Base-by-base conservation (phyloP, 2,329 filamentous ascomycete species). In the Akanthomyces lecanii region DNA sequence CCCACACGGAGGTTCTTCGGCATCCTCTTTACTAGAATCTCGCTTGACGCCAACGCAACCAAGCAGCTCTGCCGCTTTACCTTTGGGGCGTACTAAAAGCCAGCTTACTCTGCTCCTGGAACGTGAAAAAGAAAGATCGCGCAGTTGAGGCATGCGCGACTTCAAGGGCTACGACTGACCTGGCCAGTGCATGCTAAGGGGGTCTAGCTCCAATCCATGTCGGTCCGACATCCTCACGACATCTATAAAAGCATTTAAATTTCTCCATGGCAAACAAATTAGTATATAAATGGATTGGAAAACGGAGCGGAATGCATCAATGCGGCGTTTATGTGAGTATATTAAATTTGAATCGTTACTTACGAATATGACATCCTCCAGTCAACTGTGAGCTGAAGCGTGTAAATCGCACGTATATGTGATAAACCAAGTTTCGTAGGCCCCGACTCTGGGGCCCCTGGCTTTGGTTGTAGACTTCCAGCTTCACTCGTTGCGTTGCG, bases 71-170 rank as follows among this genome's bases (percentile, higher is more conserved):
- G 73, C 79, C 30, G 73, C 73, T 16, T 75, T 83, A 8, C 82
- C 81, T 4, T 74, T 87, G 55, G 83, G 78, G n/a, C 77, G 83
- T 63, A 82, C 84, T n/a, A 85, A 81, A 71, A 87, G 84, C 67
- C 84, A 87, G 69, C 74, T 88, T 33, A 82, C 81, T 11, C 73
- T 87, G 4, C 74, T 88, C 1, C 75, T 87, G 23, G 82, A 85
- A 67, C 79, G 81, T 42, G 82, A 83, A 65, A 82, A 79, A 67
- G 73, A 72, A 16, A 71, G 74, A 54, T 70, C 65, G 45, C 67
- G 67, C 21, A 72, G 73, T 21, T 45, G 16, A 47, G 25, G 51
- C 10, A 45, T 16, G 21, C 12, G 12, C 18, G 8, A n/a, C 5
- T 8, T 7, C 5, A 2, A 36, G 7, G 45, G 16, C 23, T 10